Evolutionary conservation across 1,284 basidiomycete species (phyloP).

Genomic region (Puccinia triticina): DNA sequence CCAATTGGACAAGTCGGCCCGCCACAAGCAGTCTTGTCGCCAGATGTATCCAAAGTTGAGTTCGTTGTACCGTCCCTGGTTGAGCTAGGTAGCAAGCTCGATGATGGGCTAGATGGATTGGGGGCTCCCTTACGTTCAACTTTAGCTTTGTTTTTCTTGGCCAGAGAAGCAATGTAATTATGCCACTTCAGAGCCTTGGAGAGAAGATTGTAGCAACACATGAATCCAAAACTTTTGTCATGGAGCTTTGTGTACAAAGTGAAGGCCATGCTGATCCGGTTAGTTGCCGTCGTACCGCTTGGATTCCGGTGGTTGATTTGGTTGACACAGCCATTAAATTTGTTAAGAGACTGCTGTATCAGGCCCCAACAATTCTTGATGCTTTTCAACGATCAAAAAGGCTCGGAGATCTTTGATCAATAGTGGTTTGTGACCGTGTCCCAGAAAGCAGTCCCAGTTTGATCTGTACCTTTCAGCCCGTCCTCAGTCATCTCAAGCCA

Average conservation of each 20-base stretch:
- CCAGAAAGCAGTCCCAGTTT: constrained; percentile 4
- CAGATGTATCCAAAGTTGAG: not conserved
- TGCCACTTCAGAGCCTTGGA: constrained; percentile 8
- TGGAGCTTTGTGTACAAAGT: too few relatives aligned
- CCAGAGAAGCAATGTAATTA: not conserved
- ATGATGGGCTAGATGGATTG: too few relatives aligned
- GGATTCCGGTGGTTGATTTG: too few relatives aligned
- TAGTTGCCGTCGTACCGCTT: too few relatives aligned
- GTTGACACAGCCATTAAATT: too few relatives aligned
- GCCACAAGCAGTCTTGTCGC: not conserved
- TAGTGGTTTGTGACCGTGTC: not conserved
- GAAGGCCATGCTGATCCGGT: too few relatives aligned
- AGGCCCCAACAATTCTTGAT: not conserved
- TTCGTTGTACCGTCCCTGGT: not conserved
- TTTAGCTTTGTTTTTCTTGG: not conserved
- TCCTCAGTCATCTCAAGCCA: too few relatives aligned
- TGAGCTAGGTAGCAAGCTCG: too few relatives aligned
- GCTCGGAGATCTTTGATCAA: not conserved
- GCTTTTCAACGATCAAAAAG: not conserved
- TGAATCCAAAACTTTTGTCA: too few relatives aligned
- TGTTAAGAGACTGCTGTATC: not conserved
- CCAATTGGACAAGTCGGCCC: not conserved
- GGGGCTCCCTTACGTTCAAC: not conserved
- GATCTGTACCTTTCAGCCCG: not conserved
- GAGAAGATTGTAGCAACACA: too few relatives aligned